Percentiles rank a stretch among this genome's conserved stretches.
Conservation (phyloP, 352 stramenopile genomes). For the Aphanomyces astaci region DNA sequence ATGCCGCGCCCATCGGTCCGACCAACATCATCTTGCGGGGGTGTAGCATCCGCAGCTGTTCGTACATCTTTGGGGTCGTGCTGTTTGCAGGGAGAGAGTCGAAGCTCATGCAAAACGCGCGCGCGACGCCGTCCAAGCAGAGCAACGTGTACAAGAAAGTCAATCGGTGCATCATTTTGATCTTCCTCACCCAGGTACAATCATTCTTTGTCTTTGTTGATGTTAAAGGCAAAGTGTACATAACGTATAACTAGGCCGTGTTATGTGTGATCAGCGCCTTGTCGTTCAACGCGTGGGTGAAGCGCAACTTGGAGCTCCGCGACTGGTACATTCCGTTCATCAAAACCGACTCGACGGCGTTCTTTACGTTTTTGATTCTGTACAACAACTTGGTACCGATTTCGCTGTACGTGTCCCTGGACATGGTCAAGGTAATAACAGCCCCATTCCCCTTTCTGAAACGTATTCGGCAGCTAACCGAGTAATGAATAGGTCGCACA, state of each 20-base stretch:
- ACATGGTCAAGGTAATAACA: constrained; percentile 89
- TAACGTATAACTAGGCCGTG: constrained; percentile 8
- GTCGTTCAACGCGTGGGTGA: constrained; percentile 20
- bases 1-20: background rate
- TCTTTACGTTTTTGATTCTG: constrained; percentile 92
- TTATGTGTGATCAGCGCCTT: constrained; percentile 63
- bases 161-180: constrained; percentile 58
- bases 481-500: constrained; percentile 53
- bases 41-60: constrained; percentile 90
- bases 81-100: constrained; percentile 88
- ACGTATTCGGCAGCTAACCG: no score
- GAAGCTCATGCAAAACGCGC: constrained; percentile 77
- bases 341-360: constrained; percentile 48
- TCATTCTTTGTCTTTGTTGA: no score
- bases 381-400: constrained; percentile 95
- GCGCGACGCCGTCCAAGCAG: constrained; percentile 55
- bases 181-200: constrained; percentile 50
- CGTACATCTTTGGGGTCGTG: constrained; percentile 66
- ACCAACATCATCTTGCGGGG: constrained; percentile 89
- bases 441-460: no score
- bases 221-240: no score
- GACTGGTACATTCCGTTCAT: constrained; percentile 35
- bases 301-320: background rate
- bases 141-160: constrained; percentile 64
- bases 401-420: constrained; percentile 93